phyloP scores from a whole-genome alignment of 495 filamentous ascomycete genomes.

The Diplogelasinospora grovesii region DNA sequence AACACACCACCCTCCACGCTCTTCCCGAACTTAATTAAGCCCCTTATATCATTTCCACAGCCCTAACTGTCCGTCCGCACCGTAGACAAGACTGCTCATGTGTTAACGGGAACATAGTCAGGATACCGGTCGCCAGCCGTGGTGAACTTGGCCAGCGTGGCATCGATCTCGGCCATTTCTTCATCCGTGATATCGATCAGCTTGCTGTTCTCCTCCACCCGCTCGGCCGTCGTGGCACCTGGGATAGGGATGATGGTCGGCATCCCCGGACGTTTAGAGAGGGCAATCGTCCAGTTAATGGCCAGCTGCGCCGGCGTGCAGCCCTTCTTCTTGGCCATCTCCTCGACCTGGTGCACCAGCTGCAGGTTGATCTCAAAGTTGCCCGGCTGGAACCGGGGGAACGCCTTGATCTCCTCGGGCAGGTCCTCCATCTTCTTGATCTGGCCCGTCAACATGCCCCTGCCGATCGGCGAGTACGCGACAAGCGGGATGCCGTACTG shows the following conservation, averaged over 20 bases:
- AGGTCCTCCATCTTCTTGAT: conserved; percentile 42
- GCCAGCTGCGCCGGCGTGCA: conserved; percentile 68
- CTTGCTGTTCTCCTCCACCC: conserved; percentile 44
- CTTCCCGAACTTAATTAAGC: too few relatives aligned
- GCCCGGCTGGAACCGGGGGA: conserved; percentile 61
- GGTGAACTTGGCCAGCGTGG: too few relatives aligned
- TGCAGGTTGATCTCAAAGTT: conserved; percentile 65
- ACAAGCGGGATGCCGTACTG: conserved; percentile 65
- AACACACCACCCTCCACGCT: too few relatives aligned
- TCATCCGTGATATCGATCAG: conserved; percentile 34
- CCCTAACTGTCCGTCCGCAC: too few relatives aligned
- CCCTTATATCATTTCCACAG: too few relatives aligned
- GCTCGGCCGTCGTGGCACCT: conserved; percentile 48
- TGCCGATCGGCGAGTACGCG: conserved; percentile 46
- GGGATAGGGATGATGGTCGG: conserved; percentile 81
- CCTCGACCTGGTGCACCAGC: conserved; percentile 58
- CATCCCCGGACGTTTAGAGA: conserved; percentile 50
- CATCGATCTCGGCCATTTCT: conserved; percentile 43
- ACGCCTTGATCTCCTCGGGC: too few relatives aligned
- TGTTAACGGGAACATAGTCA: too few relatives aligned
- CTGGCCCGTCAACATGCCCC: conserved; percentile 39
- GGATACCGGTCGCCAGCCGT: too few relatives aligned
- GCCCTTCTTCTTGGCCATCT: conserved; percentile 60
- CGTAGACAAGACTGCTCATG: too few relatives aligned
- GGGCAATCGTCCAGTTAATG: conserved; percentile 70